Conservation (phyloP, 2,329 filamentous ascomycete genomes). For the Xylaria sp. region DNA sequence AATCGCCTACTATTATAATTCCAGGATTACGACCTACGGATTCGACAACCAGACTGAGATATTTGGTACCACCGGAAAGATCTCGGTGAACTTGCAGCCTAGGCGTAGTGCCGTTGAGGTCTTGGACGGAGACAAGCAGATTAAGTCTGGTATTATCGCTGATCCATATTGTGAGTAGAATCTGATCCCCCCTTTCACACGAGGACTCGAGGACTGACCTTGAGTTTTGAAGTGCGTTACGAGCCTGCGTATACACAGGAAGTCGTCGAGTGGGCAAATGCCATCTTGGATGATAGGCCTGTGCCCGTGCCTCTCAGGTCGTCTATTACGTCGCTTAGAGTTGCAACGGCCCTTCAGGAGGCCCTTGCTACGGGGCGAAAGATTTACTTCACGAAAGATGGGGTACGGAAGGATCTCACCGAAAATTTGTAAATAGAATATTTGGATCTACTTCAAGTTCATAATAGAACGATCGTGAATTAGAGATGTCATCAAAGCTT, state of each 20-base stretch:
- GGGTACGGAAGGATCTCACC: no score
- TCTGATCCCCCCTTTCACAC: no score
- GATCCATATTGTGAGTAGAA: no score
- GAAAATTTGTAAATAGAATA: no score
- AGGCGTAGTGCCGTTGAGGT: neutral
- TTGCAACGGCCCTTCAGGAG: neutral
- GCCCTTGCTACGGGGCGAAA: neutral
- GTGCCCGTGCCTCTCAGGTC: neutral
- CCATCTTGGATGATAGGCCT: neutral
- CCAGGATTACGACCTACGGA: constrained; percentile 3
- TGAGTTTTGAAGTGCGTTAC: no score
- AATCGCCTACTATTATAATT: constrained; percentile 9
- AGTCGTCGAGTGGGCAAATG: neutral
- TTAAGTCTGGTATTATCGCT: neutral
- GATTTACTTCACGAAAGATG: neutral
- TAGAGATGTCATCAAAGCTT: no score
- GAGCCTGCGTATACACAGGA: neutral
- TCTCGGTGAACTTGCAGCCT: neutral
- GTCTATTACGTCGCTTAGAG: neutral
- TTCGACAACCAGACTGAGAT: constrained; percentile 10
- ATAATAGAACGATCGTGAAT: no score
- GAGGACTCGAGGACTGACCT: no score
- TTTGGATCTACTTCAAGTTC: no score
- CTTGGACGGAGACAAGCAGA: neutral
- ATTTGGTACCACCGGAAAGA: constrained; percentile 2